Base-by-base conservation (phyloP, 352 stramenopile genomes). In the Aphanomyces cochlioides region DNA sequence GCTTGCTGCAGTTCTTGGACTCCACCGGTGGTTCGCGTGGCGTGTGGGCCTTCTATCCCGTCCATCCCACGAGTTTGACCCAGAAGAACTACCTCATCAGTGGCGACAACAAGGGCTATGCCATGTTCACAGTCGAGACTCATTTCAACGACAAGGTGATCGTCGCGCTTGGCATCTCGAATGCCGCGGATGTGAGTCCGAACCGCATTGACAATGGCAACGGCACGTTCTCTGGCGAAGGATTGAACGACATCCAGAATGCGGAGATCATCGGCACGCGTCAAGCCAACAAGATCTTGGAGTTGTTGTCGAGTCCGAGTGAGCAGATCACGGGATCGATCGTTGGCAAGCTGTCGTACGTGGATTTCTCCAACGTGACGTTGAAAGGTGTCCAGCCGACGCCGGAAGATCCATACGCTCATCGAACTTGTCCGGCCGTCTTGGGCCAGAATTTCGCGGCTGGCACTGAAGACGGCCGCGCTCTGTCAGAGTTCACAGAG, bases 61-160 rank as follows among this genome's bases (percentile, higher is more conserved):
- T 95, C 15, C 87, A 96, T 71, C 79, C 81, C 19, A 96, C 87
- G 10, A 90, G 77, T 72, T 77, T 96, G 69, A 91, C 81, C 34
- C 75, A 82, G 45, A 77, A 77, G n/a, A 96, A 96, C 74, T 59
- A 73, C 6, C 72, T 96, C 8, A 77, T 94, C 53, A 90, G 78
- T 43, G 84, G 84, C 47, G 87, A 95, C 77, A 96, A 96, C 75
- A 91, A 93, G 71, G 79, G 77, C 2, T 83, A 81, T 53, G 79
- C 79, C 34, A 78, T 83, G 72, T 85, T 81, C 43, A 41, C 82
- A 7, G 37, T 83, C 15, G 79, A 85, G 47, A 67, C 79, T 39
- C 72, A 81, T 56, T 66, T 77, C n/a, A 43, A 65, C 3, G 64
- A 73, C 28, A 53, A 53, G n/a, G 69, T 80, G 3, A 56, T 80